Evolutionary conservation across 768 basidiomycete genomes (phyloP).

Genomic region (Pleurotus platypus): DNA sequence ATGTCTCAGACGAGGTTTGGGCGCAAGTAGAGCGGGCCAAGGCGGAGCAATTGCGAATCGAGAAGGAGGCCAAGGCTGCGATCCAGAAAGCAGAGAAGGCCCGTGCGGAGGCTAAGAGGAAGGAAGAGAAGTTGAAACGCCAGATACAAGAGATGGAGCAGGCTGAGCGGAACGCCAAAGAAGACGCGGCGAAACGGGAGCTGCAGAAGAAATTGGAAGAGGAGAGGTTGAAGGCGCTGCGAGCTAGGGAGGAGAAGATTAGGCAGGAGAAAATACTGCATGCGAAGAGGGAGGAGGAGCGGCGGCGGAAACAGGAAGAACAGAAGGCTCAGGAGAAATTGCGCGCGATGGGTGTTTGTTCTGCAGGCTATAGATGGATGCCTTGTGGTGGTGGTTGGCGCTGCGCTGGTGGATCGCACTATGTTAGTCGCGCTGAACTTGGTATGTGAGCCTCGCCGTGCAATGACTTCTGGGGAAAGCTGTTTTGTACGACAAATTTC

Average conservation of each 20-base stretch:
- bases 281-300: slow-evolving; percentile 22
- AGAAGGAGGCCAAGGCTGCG: slow-evolving; percentile 17
- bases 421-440: slow-evolving; percentile 26
- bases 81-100: slow-evolving; percentile 16
- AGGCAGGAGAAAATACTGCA: slow-evolving; percentile 10
- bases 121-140: slow-evolving; percentile 16
- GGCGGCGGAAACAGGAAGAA: slow-evolving; percentile 34
- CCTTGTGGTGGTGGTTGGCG: slow-evolving; percentile 35
- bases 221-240: slow-evolving; percentile 23
- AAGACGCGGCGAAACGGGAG: slow-evolving; percentile 19
- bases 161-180: slow-evolving; percentile 15
- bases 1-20: slow-evolving; percentile 53
- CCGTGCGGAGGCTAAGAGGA: slow-evolving; percentile 13
- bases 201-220: slow-evolving; percentile 19
- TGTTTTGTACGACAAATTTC: too few relatives aligned
- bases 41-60: slow-evolving; percentile 24
- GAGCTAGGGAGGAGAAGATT: slow-evolving; percentile 11
- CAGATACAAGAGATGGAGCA: slow-evolving; percentile 19
- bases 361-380: slow-evolving; percentile 42
- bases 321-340: slow-evolving; percentile 37
- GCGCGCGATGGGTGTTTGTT: slow-evolving; percentile 46
- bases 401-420: slow-evolving; percentile 45
- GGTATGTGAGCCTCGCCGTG: slow-evolving; percentile 11
- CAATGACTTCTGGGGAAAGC: too few relatives aligned
- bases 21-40: slow-evolving; percentile 39